Conservation (phyloP, 1,284 basidiomycete species). For the Microbotryomycetes sp. region DNA sequence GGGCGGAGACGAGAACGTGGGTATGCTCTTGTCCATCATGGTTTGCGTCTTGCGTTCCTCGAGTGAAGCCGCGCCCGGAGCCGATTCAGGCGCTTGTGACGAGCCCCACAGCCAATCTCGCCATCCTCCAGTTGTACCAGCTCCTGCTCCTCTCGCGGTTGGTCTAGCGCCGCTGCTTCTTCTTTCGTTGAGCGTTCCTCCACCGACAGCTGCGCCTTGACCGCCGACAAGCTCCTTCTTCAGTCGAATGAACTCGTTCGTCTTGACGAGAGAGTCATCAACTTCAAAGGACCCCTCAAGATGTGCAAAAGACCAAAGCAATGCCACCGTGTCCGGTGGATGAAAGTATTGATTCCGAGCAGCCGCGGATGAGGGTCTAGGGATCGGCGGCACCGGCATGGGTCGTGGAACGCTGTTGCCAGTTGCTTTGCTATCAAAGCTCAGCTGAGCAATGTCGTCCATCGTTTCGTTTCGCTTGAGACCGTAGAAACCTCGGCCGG, state of each 20-base stretch:
- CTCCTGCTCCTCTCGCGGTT: constrained; percentile 58
- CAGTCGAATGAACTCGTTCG: constrained; percentile 41
- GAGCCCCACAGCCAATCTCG: neutral
- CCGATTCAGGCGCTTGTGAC: neutral
- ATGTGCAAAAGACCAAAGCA: constrained; percentile 82
- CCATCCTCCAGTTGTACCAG: constrained; percentile 34
- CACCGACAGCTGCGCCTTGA: constrained; percentile 27
- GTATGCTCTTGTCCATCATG: constrained; percentile 59
- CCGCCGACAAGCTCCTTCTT: constrained; percentile 39
- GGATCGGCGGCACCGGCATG: constrained; percentile 25
- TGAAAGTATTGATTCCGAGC: constrained; percentile 9
- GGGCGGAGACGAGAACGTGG: constrained; percentile 71
- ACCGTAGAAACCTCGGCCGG: constrained; percentile 33
- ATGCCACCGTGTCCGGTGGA: constrained; percentile 51
- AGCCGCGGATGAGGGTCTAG: constrained; percentile 42
- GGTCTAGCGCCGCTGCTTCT: constrained; percentile 24
- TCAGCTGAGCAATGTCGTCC: constrained; percentile 28
- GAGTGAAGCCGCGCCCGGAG: constrained; percentile 40
- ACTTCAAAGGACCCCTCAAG: constrained; percentile 60
- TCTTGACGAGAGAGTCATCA: constrained; percentile 43
- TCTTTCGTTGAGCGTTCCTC: constrained; percentile 49
- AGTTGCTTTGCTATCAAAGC: neutral
- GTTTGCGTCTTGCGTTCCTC: constrained; percentile 47
- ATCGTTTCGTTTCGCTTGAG: constrained; percentile 40
- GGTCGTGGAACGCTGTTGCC: neutral